These are phyloP conservation scores for Punica granatum DNA, from an alignment of 345 rosid genomes.

Conservation along the genomic window DNA sequence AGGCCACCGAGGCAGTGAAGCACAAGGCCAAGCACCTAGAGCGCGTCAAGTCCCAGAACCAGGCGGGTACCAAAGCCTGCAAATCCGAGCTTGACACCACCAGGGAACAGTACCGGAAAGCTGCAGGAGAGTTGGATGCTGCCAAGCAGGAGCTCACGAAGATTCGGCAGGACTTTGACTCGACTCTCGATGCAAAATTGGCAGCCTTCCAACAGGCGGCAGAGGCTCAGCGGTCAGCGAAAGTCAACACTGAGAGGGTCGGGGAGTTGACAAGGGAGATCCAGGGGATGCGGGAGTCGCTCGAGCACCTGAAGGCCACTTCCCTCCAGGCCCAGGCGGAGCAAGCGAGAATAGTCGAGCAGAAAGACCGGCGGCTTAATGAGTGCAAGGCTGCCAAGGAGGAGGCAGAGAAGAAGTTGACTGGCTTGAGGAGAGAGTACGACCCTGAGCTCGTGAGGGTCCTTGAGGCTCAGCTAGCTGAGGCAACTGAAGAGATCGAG, in stretches of 20 bases:
- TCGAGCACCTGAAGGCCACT: slow-evolving; percentile 43
- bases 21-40: slow-evolving; percentile 46
- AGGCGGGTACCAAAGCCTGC: slow-evolving; percentile 22
- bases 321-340: slow-evolving; percentile 40
- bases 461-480: slow-evolving; percentile 44
- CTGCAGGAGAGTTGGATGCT: slow-evolving; percentile 43
- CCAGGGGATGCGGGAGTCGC: slow-evolving; percentile 47
- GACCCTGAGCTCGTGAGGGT: slow-evolving; percentile 37
- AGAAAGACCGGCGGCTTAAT: slow-evolving; percentile 33
- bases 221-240: slow-evolving; percentile 46
- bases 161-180: slow-evolving; percentile 70
- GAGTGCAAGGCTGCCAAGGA: slow-evolving; percentile 36
- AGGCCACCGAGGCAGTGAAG: slow-evolving; percentile 16
- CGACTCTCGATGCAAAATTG: slow-evolving; percentile 50
- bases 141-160: slow-evolving; percentile 65
- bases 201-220: slow-evolving; percentile 58
- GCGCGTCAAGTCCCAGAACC: slow-evolving; percentile 32
- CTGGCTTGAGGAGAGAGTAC: slow-evolving; percentile 29
- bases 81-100: slow-evolving; percentile 45
- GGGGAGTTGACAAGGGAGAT: slow-evolving; percentile 55
- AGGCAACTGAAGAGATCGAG: slow-evolving; percentile 61
- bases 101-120: slow-evolving; percentile 43
- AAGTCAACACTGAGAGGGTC: slow-evolving; percentile 30
- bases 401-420: slow-evolving; percentile 40
- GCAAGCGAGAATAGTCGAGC: slow-evolving; percentile 29